Percentiles rank a stretch among this genome's conserved stretches.
Conservation (phyloP, 495 filamentous ascomycete species). For the Penicillium parvum region DNA sequence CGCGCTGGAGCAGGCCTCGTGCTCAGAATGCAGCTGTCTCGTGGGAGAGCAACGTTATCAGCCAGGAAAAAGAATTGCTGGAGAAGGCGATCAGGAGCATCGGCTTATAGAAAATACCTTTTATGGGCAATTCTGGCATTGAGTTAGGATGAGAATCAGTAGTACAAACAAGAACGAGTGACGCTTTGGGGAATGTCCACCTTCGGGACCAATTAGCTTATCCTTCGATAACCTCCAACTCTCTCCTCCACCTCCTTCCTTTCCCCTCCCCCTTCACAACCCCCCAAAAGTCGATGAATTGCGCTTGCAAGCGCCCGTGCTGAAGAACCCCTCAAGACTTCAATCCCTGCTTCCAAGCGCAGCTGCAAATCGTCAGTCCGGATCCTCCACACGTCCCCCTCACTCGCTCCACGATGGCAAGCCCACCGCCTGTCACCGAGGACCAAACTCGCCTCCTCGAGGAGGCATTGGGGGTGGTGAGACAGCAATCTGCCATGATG, state of each 20-base stretch:
- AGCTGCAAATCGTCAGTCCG: constrained; percentile 33
- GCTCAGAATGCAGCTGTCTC: constrained; percentile 59
- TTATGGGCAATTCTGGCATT: background rate
- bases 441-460: constrained; percentile 93
- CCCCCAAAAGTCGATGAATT: constrained; percentile 11
- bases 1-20: constrained; percentile 57
- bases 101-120: background rate
- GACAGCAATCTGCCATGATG: constrained; percentile 94
- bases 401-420: constrained; percentile 44
- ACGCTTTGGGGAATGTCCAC: constrained; percentile 20
- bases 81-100: background rate
- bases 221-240: constrained; percentile 13
- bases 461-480: constrained; percentile 92
- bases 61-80: background rate
- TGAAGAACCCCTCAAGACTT: constrained; percentile 1
- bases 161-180: constrained; percentile 3
- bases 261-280: background rate
- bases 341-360: constrained; percentile 21
- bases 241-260: constrained; percentile 5
- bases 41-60: constrained; percentile 57
- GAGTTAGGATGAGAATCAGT: no score
- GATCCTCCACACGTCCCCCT: constrained; percentile 21
- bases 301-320: constrained; percentile 1
- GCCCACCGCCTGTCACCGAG: constrained; percentile 66
- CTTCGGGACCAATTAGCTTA: constrained; percentile 9